Conservation (phyloP, 139 green algal genomes). For the Chlorella sp. region DNA sequence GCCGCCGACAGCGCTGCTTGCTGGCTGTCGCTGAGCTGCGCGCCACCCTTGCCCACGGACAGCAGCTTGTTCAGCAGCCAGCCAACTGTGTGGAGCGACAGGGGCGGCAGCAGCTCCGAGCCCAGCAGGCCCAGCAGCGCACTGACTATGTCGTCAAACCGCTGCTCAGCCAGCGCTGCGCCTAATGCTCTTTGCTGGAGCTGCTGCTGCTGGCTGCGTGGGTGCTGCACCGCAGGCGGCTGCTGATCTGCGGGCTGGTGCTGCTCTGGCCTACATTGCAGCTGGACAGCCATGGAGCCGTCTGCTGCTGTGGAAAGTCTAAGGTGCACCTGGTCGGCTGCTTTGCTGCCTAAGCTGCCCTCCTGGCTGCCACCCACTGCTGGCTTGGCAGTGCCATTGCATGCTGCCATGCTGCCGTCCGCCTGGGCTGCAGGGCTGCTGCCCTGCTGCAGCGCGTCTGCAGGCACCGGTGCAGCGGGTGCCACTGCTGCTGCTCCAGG, state of each 20-base stretch:
- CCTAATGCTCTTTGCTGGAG: not conserved
- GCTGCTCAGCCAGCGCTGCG: not conserved
- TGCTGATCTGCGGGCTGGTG: not conserved
- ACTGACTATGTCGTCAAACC: slow-evolving; percentile 49
- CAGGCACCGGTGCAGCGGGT: not conserved
- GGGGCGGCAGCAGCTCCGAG: slow-evolving; percentile 57
- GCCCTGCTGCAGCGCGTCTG: not conserved
- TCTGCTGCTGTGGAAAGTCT: not conserved
- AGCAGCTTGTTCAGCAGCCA: slow-evolving; percentile 72
- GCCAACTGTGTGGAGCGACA: slow-evolving; percentile 54
- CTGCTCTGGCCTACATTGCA: not conserved
- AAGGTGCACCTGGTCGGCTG: not conserved
- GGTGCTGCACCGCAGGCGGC: not conserved
- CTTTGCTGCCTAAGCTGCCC: not conserved
- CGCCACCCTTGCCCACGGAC: slow-evolving; percentile 17
- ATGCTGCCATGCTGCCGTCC: not conserved
- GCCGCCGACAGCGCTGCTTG: slow-evolving; percentile 41
- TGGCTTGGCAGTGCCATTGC: not conserved
- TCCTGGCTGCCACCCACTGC: no score
- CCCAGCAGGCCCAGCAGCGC: slow-evolving; percentile 60
- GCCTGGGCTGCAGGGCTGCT: no score
- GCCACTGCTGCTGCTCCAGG: not conserved
- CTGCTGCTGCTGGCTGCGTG: not conserved
- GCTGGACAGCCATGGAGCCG: not conserved
- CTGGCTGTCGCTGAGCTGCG: slow-evolving; percentile 7